Conservation (phyloP, 768 basidiomycete species). For the Suillus luteus region DNA sequence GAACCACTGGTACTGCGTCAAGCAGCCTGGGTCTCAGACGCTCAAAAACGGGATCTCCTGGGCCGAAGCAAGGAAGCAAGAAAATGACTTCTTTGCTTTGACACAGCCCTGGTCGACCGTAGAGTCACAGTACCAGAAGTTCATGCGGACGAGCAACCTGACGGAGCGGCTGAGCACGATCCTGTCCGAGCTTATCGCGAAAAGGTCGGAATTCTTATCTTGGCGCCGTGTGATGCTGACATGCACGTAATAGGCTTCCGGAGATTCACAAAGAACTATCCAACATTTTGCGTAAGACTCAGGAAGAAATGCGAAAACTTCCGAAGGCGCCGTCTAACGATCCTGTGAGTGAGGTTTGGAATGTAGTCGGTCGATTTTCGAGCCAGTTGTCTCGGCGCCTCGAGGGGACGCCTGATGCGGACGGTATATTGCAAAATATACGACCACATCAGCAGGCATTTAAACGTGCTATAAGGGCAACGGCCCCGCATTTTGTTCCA, state of each 20-base stretch:
- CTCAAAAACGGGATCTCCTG: constrained; percentile 42
- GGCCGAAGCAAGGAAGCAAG: constrained; percentile 57
- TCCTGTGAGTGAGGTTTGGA: constrained; percentile 57
- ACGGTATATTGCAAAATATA: constrained; percentile 59
- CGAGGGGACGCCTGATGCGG: constrained; percentile 52
- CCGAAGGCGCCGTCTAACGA: constrained; percentile 58
- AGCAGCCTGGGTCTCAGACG: constrained; percentile 38
- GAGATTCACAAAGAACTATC: constrained; percentile 61
- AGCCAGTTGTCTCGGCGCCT: constrained; percentile 46
- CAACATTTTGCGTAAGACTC: constrained; percentile 42
- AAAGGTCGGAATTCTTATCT: constrained; percentile 44
- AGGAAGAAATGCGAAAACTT: constrained; percentile 32
- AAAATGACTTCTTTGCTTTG: constrained; percentile 58
- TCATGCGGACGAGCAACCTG: constrained; percentile 57
- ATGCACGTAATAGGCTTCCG: constrained; percentile 49
- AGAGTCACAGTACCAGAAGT: constrained; percentile 49
- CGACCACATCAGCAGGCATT: constrained; percentile 51
- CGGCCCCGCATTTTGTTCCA: constrained; percentile 61
- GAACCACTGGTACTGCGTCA: constrained; percentile 41
- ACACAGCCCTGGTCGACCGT: constrained; percentile 57
- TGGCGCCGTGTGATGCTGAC: constrained; percentile 10
- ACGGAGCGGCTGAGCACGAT: constrained; percentile 59
- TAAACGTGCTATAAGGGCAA: constrained; percentile 46
- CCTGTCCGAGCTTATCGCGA: constrained; percentile 62
- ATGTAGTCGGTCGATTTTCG: constrained; percentile 48